These are phyloP conservation scores for Sugiyamaella americana DNA, from an alignment of 805 yeast genomes.

Conservation along the genomic window DNA sequence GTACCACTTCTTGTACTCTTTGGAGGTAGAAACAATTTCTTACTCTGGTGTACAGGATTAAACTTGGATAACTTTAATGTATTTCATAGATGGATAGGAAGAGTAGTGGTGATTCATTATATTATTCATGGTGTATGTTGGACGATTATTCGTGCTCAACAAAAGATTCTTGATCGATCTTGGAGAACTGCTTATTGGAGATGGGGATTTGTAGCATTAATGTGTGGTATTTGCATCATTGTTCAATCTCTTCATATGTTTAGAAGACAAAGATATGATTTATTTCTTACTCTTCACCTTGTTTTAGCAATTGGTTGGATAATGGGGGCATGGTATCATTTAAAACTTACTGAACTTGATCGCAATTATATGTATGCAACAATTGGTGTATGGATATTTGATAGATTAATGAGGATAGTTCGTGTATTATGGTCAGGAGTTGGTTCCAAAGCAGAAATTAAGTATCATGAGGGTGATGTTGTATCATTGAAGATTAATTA, in stretches of 20 bases:
- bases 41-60: slow-evolving; percentile 57
- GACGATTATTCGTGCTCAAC: slow-evolving; percentile 38
- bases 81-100: slow-evolving; percentile 59
- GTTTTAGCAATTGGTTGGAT: slow-evolving; percentile 48
- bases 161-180: slow-evolving; percentile 34
- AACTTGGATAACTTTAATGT: slow-evolving; percentile 53
- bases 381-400: slow-evolving; percentile 65
- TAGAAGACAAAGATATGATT: slow-evolving; percentile 53
- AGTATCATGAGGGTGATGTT: slow-evolving; percentile 14
- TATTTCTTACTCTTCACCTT: slow-evolving; percentile 54
- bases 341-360: slow-evolving; percentile 34
- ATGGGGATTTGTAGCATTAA: slow-evolving; percentile 42
- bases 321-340: slow-evolving; percentile 54
- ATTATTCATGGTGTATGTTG: slow-evolving; percentile 51
- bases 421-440: slow-evolving; percentile 55
- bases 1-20: slow-evolving; percentile 42
- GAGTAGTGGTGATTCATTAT: slow-evolving; percentile 43
- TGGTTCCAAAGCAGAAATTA: slow-evolving; percentile 23
- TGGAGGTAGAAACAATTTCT: slow-evolving; percentile 64
- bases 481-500: slow-evolving; percentile 25
- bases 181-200: slow-evolving; percentile 16
- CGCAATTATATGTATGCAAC: slow-evolving; percentile 50
- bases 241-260: slow-evolving; percentile 48
- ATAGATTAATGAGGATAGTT: slow-evolving; percentile 50
- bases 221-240: slow-evolving; percentile 38